Evolutionary conservation across 2,329 filamentous ascomycete species (phyloP), one percentile per base, ranked within the genome.

Genomic region (Akanthomyces muscarius): DNA sequence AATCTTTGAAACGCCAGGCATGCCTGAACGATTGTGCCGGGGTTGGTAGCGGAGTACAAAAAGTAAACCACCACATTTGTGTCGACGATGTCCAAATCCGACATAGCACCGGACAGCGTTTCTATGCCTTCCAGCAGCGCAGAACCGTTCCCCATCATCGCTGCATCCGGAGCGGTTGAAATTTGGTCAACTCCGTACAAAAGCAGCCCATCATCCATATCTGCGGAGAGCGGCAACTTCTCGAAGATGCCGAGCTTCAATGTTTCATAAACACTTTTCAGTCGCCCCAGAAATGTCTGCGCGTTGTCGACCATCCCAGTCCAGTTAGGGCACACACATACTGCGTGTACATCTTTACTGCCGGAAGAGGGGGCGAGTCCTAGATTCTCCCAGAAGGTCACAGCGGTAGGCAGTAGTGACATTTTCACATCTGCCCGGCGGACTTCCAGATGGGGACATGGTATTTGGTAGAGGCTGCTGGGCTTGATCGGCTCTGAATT

Each of bases 331-430:
- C 88, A 89, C 2, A 95, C 78, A 70, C 89, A 91, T 54, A 91
- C 83, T 0, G 87, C 83, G 42, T 83, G 81, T 36, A 95, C 77
- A 65, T 94, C 85, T 72, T 96, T 96, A 8, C 80, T 71, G 0
- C 90, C 89, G 64, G 85, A 85, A 10, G 85, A 85, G 4, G 91
- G 91, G 1, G 86, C 86, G 1, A 96, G 80, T 0, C 90, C 89
- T 21, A 96, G 77, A 53, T 88, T 87, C 71, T 95, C 91, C 92
- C 91, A 96, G 70, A 95, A 96, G 1, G 83, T 78, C 23, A 94
- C 78, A 0, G 90, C 89, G 0, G 90, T 85, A 2, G 91, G 89
- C 25, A 94, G 78, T 45, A 96, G 80, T 13, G 92, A 91, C 62
- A 92, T 83, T 54, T 83, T 84, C 1, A 82, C 81, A 45, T 92